A percentile compares a stretch with the other conserved stretches of the same genome.
Conservation (phyloP, 257 asterid genomes). For the Ballota nigra region DNA sequence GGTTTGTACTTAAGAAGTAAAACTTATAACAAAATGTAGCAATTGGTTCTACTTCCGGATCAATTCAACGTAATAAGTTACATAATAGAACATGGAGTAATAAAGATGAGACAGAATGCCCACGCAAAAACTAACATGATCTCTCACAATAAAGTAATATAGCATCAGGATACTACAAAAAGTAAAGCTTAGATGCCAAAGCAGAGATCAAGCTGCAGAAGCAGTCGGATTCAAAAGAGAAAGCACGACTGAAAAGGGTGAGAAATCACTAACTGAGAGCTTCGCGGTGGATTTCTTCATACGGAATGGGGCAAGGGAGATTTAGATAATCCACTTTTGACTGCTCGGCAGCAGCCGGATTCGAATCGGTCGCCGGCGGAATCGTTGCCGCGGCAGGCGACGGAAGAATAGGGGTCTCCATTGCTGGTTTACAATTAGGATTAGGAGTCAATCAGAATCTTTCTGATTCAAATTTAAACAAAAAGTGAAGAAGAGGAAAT, state of each 20-base stretch:
- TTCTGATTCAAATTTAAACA: background rate
- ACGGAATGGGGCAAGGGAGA: conserved; percentile 92
- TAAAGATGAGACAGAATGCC: background rate
- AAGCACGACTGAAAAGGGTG: background rate
- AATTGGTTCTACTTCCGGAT: conserved; percentile 5
- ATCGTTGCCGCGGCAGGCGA: conserved; percentile 39
- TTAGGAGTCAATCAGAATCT: conserved; percentile 1
- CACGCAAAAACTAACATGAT: background rate
- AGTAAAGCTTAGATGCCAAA: background rate
- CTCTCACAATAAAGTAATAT: background rate
- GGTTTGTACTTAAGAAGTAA: background rate
- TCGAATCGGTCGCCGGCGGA: conserved; percentile 40
- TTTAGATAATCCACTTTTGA: conserved; percentile 65
- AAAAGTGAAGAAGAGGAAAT: conserved; percentile 15
- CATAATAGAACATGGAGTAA: background rate
- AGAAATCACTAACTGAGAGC: conserved; percentile 65
- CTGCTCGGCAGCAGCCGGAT: conserved; percentile 40
- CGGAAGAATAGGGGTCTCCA: conserved; percentile 60
- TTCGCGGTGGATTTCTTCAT: conserved; percentile 97
- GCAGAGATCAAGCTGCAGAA: conserved; percentile 14
- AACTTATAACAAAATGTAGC: conserved; percentile 2
- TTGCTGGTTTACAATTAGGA: conserved; percentile 24
- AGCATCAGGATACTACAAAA: background rate
- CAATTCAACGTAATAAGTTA: background rate
- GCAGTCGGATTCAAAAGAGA: background rate